Percentiles rank a stretch among this genome's conserved stretches.
phyloP scores from a whole-genome alignment of 257 asterid genomes.

The Solanum gracilifrons region DNA sequence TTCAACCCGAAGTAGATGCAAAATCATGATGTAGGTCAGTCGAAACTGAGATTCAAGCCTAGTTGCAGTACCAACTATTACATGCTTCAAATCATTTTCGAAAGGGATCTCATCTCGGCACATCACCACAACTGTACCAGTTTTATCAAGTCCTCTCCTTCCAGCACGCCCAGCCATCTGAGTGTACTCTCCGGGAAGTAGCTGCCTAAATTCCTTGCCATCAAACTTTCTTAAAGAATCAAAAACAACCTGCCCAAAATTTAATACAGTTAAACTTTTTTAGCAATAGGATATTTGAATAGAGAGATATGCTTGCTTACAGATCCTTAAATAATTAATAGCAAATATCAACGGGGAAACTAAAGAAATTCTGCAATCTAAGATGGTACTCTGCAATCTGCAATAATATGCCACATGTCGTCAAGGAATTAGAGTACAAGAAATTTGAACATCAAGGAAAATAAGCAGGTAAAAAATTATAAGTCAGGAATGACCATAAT shows the following conservation, averaged over 20 bases:
- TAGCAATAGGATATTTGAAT: background rate
- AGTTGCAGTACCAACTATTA: conserved; percentile 88
- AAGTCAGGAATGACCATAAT: background rate
- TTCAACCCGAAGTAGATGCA: conserved; percentile 97
- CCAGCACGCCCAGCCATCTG: conserved; percentile 99
- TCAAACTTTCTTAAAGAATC: conserved; percentile 86
- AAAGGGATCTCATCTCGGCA: conserved; percentile 94
- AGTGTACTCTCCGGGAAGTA: conserved; percentile 98
- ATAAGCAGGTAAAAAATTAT: background rate
- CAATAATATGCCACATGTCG: background rate
- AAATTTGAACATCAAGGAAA: background rate
- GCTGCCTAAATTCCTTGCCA: conserved; percentile 81
- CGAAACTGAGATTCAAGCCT: conserved; percentile 95
- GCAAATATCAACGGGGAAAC: background rate
- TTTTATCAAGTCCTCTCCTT: conserved; percentile 96
- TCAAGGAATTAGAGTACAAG: background rate
- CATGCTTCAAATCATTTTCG: conserved; percentile 61
- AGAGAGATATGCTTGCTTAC: background rate
- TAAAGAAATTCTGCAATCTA: background rate
- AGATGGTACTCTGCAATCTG: background rate
- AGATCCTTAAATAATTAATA: background rate
- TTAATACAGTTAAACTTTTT: background rate
- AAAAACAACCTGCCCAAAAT: conserved; percentile 76
- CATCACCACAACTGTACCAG: conserved; percentile 81
- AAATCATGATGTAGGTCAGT: conserved; percentile 91